phyloP scores from a whole-genome alignment of 2,329 filamentous ascomycete species.

The Colletotrichum graminicola region DNA sequence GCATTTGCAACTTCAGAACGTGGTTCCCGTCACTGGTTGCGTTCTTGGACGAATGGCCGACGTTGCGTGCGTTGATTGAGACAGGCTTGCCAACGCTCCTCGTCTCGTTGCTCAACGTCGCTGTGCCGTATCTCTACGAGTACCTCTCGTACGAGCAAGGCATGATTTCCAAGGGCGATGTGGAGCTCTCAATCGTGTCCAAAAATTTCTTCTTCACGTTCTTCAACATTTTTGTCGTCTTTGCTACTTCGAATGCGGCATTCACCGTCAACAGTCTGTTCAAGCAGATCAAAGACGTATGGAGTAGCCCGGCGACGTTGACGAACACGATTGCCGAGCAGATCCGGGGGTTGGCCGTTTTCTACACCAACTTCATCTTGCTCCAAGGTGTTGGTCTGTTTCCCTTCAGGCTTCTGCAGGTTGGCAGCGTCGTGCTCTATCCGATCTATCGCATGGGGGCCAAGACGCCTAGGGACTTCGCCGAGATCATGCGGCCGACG shows the following conservation, averaged over 20 bases:
- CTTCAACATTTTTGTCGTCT: constrained; percentile 98
- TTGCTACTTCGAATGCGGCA: constrained; percentile 88
- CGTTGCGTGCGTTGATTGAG: constrained; percentile 82
- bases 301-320: constrained; percentile 84
- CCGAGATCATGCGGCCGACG: constrained; percentile 83
- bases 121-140: constrained; percentile 94
- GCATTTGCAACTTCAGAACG: constrained; percentile 82
- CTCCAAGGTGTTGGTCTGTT: constrained; percentile 94
- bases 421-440: constrained; percentile 87
- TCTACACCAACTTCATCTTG: constrained; percentile 95
- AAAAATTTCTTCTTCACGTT: constrained; percentile 99
- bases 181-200: constrained; percentile 93
- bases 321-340: constrained; percentile 81
- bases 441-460: constrained; percentile 83
- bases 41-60: constrained; percentile 74
- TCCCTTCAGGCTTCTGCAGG: constrained; percentile 90
- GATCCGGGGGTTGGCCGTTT: constrained; percentile 79
- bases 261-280: constrained; percentile 84
- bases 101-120: constrained; percentile 87
- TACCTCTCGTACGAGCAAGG: constrained; percentile 92
- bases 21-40: constrained; percentile 78
- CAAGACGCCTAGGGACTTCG: constrained; percentile 90
- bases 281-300: constrained; percentile 76
- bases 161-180: constrained; percentile 93
- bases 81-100: constrained; percentile 89